Evolutionary conservation across 2,329 filamentous ascomycete genomes (phyloP).

Genomic region (Cephalotrichum gorgonifer): DNA sequence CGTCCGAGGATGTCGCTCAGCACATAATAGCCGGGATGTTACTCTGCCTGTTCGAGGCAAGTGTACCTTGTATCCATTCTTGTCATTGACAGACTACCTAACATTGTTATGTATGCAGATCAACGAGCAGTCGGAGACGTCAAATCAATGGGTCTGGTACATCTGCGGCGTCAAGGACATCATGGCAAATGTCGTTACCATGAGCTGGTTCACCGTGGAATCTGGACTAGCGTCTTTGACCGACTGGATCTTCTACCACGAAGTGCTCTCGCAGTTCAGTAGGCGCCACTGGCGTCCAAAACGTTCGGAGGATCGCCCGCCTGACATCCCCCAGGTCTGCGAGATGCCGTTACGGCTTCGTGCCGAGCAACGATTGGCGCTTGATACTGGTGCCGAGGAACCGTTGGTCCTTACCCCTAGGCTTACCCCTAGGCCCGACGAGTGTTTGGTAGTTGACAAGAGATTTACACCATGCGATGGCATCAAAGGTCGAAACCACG

Average conservation of each 20-base stretch:
- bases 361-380: no score
- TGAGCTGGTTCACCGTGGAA: not conserved
- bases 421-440: no score
- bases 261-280: slow-evolving; percentile 16
- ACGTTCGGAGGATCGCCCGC: not conserved
- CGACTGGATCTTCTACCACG: slow-evolving; percentile 19
- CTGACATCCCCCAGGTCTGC: not conserved
- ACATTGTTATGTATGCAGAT: slow-evolving; percentile 9
- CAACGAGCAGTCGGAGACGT: slow-evolving; percentile 12
- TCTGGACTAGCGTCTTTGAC: slow-evolving; percentile 10
- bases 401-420: no score
- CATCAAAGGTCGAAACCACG: not conserved
- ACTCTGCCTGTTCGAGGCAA: slow-evolving; percentile 17
- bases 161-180: slow-evolving; percentile 14
- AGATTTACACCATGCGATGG: not conserved
- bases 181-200: slow-evolving; percentile 4
- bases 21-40: slow-evolving; percentile 20
- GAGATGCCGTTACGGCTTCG: no score
- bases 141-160: slow-evolving; percentile 18
- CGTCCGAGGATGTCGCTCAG: slow-evolving; percentile 12
- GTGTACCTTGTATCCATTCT: not conserved
- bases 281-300: slow-evolving; percentile 14
- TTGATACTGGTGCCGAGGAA: no score
- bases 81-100: no score
- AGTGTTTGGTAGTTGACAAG: no score